Conservation (phyloP, 2,329 filamentous ascomycete genomes). For the Arthrinium puccinioides region DNA sequence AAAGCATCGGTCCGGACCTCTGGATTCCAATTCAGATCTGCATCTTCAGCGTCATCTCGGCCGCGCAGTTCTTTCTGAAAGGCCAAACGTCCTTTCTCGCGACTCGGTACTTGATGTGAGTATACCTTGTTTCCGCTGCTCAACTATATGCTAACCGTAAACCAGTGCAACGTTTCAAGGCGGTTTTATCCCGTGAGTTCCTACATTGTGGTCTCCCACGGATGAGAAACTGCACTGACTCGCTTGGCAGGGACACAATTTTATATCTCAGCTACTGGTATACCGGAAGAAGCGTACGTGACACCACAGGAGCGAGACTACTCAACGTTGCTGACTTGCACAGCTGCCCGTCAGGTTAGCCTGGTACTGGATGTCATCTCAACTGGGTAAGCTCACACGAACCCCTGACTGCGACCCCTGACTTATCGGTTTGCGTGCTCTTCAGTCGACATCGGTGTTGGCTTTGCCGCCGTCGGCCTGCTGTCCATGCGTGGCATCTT, state of each 20-base stretch:
- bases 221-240: not conserved
- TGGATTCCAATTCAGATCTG: conserved; percentile 25
- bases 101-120: conserved; percentile 1
- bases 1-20: conserved; percentile 21
- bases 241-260: conserved; percentile 14
- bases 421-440: not conserved
- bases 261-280: conserved; percentile 27
- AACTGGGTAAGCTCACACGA: not conserved
- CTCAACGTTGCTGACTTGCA: not conserved
- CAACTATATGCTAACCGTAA: too few species aligned
- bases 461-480: conserved; percentile 24
- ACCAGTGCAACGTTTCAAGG: conserved; percentile 15
- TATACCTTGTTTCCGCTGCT: too few species aligned
- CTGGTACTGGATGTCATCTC: not conserved
- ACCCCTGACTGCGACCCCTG: not conserved
- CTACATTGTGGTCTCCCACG: not conserved
- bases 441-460: not conserved
- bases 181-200: conserved; percentile 20
- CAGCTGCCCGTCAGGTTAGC: conserved; percentile 30
- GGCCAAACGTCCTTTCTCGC: conserved; percentile 12
- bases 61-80: conserved; percentile 17
- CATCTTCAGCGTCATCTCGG: conserved; percentile 21
- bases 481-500: conserved; percentile 28
- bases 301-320: too few species aligned
- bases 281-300: too few species aligned